Base-by-base conservation (phyloP, 2,329 filamentous ascomycete species). In the Fusarium sp. region DNA sequence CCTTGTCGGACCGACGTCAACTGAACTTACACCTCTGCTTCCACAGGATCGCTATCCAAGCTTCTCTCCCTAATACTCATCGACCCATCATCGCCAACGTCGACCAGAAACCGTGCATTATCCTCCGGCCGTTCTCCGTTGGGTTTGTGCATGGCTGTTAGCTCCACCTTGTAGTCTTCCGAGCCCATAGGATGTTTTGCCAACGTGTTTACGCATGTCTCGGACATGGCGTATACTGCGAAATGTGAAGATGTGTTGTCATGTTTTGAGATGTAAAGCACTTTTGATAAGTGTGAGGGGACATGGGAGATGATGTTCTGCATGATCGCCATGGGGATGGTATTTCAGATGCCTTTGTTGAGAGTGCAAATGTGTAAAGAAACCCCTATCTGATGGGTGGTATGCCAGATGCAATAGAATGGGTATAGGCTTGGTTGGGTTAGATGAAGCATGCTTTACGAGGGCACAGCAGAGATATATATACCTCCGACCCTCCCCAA, bases 1-100 rank as follows among this genome's bases (percentile, higher is more conserved):
- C 22, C 22, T 22, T 22, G 5, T 22, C 22, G 22, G 3, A 22
- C 22, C 22, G 22, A 22, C 22, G 22, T 22, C 5, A 5, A 1
- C 6, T 29, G 0, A 38, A 68, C 65, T 69, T 61, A 60, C 60
- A 69, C 24, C 12, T 20, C 7, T 8, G 22, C 49, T 13, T 66
- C 65, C 6, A 61, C 13, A 3, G 60, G 38, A 3, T 65, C 32
- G 7, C 24, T 41, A 1, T 53, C 49, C 1, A 69, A n/a, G 0
- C 38, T 51, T 5, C 65, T 51, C 18, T 69, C 65, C 2, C 11
- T 29, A 10, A 69, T 15, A 9, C 13, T 30, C 6, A 63, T 9
- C 0, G 24, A 44, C 1, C 25, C 27, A 5, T 12, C n/a, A 5
- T 27, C 6, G 1, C 10, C 22, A 0, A 55, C 8, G 3, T 69